Base-by-base conservation (phyloP, 169 alveolate species). In the Plasmodium knowlesi region DNA sequence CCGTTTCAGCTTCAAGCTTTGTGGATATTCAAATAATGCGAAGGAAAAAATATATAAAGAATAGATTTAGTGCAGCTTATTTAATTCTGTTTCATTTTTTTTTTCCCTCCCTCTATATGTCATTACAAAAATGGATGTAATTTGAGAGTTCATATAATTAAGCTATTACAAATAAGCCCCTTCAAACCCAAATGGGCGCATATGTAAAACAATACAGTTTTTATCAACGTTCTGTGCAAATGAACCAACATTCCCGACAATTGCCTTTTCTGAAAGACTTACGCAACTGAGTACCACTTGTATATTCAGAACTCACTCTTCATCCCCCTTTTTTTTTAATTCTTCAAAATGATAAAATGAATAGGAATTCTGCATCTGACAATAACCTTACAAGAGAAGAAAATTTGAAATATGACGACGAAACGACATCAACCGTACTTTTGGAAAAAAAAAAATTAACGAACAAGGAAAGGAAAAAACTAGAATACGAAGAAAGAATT, bases 401-500 rank as follows among this genome's bases (percentile, higher is more conserved):
- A 81, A 81, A 81, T 37, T 67, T 67, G 67, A 19, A 22, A 25
- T n/a, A 81, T 34, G 67, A 0, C 22, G 46, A 32, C 9, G 76
- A 53, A 22, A 32, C 32, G n/a, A 8, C 80, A n/a, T 19, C 82
- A 30, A 16, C n/a, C 6, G 57, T 3, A 16, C 82, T 16, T 61
- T 79, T 80, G 10, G 71, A 89, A 79, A 34, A 79, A 0, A 79
- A 67, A 41, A 53, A 12, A 10, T 89, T 89, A 89, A 78, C 90
- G 25, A 89, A 72, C 46, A 89, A 89, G 76, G 90, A 89, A 34
- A 79, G 70, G 10, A 89, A 79, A 70, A 79, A 67, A 80, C 57
- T 89, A 67, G 90, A 89, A 61, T 89, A 89, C 50, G 90, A 89
- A 79, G 82, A 89, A 78, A 61, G 94, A 89, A 79, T 54, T 14